Percentiles rank a stretch among this genome's conserved stretches.
phyloP scores from a whole-genome alignment of 345 rosid genomes.

The Pistacia vera region DNA sequence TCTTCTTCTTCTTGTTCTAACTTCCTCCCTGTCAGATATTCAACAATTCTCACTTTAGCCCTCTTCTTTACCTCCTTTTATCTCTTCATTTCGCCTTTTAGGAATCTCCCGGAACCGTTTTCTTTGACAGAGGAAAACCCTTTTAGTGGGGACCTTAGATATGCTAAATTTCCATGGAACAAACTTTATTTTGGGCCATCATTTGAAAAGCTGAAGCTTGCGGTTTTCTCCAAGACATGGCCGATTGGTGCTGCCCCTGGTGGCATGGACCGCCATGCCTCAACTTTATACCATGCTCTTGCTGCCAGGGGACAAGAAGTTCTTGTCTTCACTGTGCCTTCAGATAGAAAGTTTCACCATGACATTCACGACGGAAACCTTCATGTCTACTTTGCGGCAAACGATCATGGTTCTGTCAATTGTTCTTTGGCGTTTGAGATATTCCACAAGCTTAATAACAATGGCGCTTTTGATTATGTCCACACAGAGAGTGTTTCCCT shows the following conservation, averaged over 20 bases:
- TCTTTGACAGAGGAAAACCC: neutral
- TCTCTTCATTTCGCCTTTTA: conserved; percentile 37
- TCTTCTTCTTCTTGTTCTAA: conserved; percentile 25
- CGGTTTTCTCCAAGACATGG: conserved; percentile 76
- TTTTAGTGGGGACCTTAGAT: conserved; percentile 61
- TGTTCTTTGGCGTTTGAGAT: conserved; percentile 57
- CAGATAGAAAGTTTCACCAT: conserved; percentile 38
- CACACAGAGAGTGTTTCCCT: conserved; percentile 76
- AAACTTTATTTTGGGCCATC: conserved; percentile 56
- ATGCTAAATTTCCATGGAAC: conserved; percentile 65
- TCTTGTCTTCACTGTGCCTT: conserved; percentile 74
- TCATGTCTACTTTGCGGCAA: conserved; percentile 62
- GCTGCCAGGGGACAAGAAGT: conserved; percentile 64
- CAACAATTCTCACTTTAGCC: conserved; percentile 33
- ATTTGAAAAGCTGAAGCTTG: conserved; percentile 64
- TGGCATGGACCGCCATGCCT: conserved; percentile 82
- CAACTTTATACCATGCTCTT: conserved; percentile 55
- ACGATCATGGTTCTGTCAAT: conserved; percentile 60
- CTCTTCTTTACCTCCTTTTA: conserved; percentile 44
- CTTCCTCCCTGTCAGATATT: conserved; percentile 29
- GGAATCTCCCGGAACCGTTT: conserved; percentile 1
- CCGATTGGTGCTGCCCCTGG: conserved; percentile 64
- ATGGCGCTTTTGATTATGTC: conserved; percentile 53
- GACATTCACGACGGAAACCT: conserved; percentile 53
- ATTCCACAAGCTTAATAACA: conserved; percentile 40